Conservation (phyloP, 495 filamentous ascomycete species). For the Aspergillus nanangensis region DNA sequence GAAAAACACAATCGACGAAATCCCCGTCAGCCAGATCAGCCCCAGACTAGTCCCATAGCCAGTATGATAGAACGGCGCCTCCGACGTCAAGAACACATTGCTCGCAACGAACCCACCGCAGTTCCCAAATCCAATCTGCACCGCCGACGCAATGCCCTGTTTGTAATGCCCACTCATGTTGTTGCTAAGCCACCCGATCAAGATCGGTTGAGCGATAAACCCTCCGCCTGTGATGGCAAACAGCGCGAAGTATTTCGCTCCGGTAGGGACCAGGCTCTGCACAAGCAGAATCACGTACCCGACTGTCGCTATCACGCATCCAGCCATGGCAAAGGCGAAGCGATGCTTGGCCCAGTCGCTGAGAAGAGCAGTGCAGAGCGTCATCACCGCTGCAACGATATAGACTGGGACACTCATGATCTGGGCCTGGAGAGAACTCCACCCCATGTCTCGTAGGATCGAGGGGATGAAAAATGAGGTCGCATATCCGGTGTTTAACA, state of each 20-base stretch:
- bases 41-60: slow-evolving; percentile 45
- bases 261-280: slow-evolving; percentile 26
- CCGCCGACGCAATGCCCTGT: slow-evolving; percentile 43
- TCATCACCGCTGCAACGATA: slow-evolving; percentile 39
- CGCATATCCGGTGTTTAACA: slow-evolving; percentile 45
- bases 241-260: slow-evolving; percentile 42
- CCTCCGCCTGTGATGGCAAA: slow-evolving; percentile 43
- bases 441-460: slow-evolving; percentile 52
- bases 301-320: slow-evolving; percentile 40
- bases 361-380: slow-evolving; percentile 36
- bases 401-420: slow-evolving; percentile 55
- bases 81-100: slow-evolving; percentile 42
- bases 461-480: slow-evolving; percentile 51
- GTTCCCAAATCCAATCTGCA: slow-evolving; percentile 51
- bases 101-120: slow-evolving; percentile 48
- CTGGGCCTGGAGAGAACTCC: slow-evolving; percentile 43
- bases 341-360: slow-evolving; percentile 47
- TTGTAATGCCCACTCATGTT: slow-evolving; percentile 57
- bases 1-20: slow-evolving; percentile 35
- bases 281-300: slow-evolving; percentile 47
- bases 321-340: slow-evolving; percentile 45
- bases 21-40: slow-evolving; percentile 45
- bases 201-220: slow-evolving; percentile 39
- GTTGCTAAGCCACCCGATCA: slow-evolving; percentile 48
- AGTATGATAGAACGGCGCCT: slow-evolving; percentile 44